Conservation (phyloP, 345 rosid genomes). For the Populus pruinosa region DNA sequence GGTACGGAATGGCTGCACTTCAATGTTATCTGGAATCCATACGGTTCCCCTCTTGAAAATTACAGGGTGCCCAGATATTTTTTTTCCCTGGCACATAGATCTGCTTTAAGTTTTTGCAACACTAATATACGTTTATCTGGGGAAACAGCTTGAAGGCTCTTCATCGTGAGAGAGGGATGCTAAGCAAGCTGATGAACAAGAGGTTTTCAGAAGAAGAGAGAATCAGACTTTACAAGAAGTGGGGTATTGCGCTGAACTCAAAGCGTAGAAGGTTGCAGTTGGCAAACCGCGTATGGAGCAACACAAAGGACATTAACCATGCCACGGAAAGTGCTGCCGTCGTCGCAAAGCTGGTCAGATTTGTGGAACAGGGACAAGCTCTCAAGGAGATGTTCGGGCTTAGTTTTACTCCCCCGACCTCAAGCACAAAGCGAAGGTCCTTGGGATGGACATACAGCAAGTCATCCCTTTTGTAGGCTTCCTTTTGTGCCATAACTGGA, state of each 20-base stretch:
- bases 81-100: neutral
- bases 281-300: conserved; percentile 67
- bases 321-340: conserved; percentile 65
- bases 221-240: conserved; percentile 60
- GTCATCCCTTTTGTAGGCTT: conserved; percentile 46
- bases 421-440: conserved; percentile 47
- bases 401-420: conserved; percentile 69
- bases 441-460: conserved; percentile 72
- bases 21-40: no score
- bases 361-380: conserved; percentile 74
- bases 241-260: conserved; percentile 67
- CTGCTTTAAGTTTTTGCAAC: neutral
- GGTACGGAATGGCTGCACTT: no score
- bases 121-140: neutral
- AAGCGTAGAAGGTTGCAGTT: conserved; percentile 77
- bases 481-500: neutral
- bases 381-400: conserved; percentile 89
- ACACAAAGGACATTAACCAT: conserved; percentile 52
- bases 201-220: conserved; percentile 66
- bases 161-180: conserved; percentile 62
- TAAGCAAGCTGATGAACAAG: conserved; percentile 81
- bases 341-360: conserved; percentile 73
- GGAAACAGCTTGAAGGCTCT: conserved; percentile 63
- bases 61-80: neutral
- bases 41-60: neutral